Evolutionary conservation across 176 grass and related monocot genomes (phyloP), one percentile per base, ranked within the genome.

Genomic region (Avena sativa): DNA sequence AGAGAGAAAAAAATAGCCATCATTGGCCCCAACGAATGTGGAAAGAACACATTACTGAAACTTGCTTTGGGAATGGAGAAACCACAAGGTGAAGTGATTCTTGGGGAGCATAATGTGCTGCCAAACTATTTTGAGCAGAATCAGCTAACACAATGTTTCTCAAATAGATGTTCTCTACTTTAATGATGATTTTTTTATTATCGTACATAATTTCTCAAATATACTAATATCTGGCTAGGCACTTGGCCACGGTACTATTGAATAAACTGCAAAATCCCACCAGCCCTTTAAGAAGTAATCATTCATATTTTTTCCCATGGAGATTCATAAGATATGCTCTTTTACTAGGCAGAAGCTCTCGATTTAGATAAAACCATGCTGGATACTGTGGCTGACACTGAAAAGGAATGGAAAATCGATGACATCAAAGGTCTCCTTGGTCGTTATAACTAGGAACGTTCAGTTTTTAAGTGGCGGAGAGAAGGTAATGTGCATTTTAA

Each of bases 41-140:
- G 97, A 38, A 96, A 96, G 82, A 96, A 92, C 53, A 94, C 97
- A 76, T 28, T 98, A 43, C 86, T 98, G 78, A 98, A 96, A 86
- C 87, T 98, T 89, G 86, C 94, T 86, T 84, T 92, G 75, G 92
- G 90, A 38, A 88, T 94, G 87, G 94, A 94, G 89, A 98, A 96
- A 61, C 89, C 97, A 87, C 90, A 80, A 61, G 89, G 97, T 19
- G 94, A 96, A 88, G 87, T 96, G 59, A 69, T 94, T 68, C 94
- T 96, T 85, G 97, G 97, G 28, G 97, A 98, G 65, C 87, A 98
- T 79, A 98, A 96, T 87, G 92, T 98, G 53, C 88, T 94, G 67
- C 97, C 97, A 3, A 98, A 98, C 89, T 98, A 96, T 82, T 98
- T 96, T 8, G 97, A 98, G 92, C 97, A 98, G 81, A 98, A 98